Evolutionary conservation across 2,329 filamentous ascomycete species (phyloP).

Genomic region (Claviceps cyperi): DNA sequence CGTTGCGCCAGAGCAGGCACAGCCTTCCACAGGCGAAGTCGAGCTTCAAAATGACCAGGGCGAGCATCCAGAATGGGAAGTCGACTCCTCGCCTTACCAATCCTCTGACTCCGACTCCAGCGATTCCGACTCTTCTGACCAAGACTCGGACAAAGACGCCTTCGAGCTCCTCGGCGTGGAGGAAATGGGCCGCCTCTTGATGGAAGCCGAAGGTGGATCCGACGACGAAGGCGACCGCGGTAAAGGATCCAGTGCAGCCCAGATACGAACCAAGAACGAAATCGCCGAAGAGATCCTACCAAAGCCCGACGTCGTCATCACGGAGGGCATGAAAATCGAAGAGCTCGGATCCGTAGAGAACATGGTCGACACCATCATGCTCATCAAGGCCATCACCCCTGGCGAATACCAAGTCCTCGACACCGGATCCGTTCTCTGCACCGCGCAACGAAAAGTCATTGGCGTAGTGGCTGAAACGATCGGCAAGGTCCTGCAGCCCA

Average conservation of each 20-base stretch:
- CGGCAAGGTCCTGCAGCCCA: slow-evolving; percentile 69
- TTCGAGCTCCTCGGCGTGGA: slow-evolving; percentile 66
- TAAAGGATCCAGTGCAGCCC: slow-evolving; percentile 24
- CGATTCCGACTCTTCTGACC: slow-evolving; percentile 43
- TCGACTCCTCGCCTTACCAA: slow-evolving; percentile 62
- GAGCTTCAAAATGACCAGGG: slow-evolving; percentile 19
- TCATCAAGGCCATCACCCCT: slow-evolving; percentile 65
- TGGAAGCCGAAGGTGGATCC: slow-evolving; percentile 67
- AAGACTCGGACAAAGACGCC: slow-evolving; percentile 41
- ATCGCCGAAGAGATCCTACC: slow-evolving; percentile 45
- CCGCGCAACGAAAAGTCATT: slow-evolving; percentile 58
- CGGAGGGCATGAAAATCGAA: slow-evolving; percentile 59
- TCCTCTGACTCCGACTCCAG: slow-evolving; percentile 44
- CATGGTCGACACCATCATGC: slow-evolving; percentile 61
- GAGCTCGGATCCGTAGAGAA: slow-evolving; percentile 62
- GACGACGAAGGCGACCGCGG: slow-evolving; percentile 55
- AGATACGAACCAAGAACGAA: slow-evolving; percentile 75
- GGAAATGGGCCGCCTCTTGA: slow-evolving; percentile 70
- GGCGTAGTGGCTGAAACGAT: slow-evolving; percentile 76
- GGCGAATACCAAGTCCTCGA: slow-evolving; percentile 80
- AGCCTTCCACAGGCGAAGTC: slow-evolving; percentile 4
- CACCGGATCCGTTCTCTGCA: slow-evolving; percentile 68
- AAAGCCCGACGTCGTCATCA: slow-evolving; percentile 68
- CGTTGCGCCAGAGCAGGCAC: slow-evolving; percentile 6
- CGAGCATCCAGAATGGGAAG: slow-evolving; percentile 67